A percentile compares a stretch with the other conserved stretches of the same genome.
phyloP scores from a whole-genome alignment of 2,329 filamentous ascomycete genomes.

The Ambrosiella beaveri region DNA sequence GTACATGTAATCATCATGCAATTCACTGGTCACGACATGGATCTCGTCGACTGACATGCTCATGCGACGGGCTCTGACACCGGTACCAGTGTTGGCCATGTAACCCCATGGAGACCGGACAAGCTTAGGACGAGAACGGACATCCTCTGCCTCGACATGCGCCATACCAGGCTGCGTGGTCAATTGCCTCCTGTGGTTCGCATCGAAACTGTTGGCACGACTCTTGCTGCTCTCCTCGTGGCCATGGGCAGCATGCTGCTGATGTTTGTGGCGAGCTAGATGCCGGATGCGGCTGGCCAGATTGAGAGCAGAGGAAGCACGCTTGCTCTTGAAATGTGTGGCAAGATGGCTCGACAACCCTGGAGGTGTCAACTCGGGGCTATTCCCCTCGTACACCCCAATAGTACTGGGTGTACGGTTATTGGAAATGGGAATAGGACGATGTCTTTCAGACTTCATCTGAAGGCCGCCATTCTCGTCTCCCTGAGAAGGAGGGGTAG shows the following conservation, averaged over 20 bases:
- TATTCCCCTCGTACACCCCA: background rate
- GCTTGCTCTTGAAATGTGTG: background rate
- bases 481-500: background rate
- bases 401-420: background rate
- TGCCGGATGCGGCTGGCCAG: conserved; percentile 21
- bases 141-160: conserved; percentile 13
- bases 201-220: conserved; percentile 34
- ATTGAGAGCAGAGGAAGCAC: conserved; percentile 3
- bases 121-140: conserved; percentile 14
- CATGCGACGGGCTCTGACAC: conserved; percentile 62
- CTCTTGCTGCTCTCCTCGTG: conserved; percentile 14
- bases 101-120: conserved; percentile 39
- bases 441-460: background rate
- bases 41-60: conserved; percentile 61
- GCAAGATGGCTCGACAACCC: background rate
- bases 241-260: conserved; percentile 2
- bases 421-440: background rate
- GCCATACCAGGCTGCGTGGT: background rate
- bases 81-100: conserved; percentile 51
- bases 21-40: conserved; percentile 49
- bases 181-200: conserved; percentile 16
- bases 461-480: background rate
- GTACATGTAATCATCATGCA: conserved; percentile 53
- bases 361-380: background rate
- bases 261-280: conserved; percentile 21